Evolutionary conservation across 2,329 filamentous ascomycete species (phyloP).

Genomic region (Aspergillus sp.): DNA sequence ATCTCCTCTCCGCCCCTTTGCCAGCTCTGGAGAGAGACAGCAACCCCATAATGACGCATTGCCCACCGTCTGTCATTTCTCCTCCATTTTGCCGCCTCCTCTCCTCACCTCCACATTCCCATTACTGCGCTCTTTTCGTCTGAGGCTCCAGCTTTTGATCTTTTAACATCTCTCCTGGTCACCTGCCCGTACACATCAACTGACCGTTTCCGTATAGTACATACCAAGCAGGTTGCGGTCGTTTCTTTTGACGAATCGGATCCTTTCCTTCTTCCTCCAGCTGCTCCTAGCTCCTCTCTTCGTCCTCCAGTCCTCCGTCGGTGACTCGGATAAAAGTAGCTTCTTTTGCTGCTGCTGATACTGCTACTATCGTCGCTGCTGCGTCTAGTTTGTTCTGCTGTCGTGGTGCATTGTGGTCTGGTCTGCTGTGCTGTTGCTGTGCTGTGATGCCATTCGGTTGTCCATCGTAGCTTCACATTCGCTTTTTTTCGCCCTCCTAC

Average conservation of each 20-base stretch:
- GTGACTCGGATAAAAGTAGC: not conserved
- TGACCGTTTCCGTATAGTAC: conserved; percentile 1
- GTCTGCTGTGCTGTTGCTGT: not conserved
- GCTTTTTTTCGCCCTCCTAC: not conserved
- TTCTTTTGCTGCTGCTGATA: too few species aligned
- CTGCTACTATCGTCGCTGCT: too few species aligned
- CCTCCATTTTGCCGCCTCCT: conserved; percentile 6
- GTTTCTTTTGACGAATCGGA: conserved; percentile 17
- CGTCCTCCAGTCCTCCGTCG: not conserved
- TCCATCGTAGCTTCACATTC: conserved; percentile 5
- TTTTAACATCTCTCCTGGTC: not conserved
- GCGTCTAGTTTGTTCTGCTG: not conserved
- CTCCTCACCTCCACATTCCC: conserved; percentile 19
- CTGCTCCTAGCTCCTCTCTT: not conserved
- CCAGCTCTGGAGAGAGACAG: not conserved
- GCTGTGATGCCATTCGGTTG: conserved; percentile 5
- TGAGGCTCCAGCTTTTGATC: too few species aligned
- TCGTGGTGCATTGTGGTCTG: not conserved
- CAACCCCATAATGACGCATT: conserved; percentile 33
- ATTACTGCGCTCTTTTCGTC: too few species aligned
- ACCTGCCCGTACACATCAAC: not conserved
- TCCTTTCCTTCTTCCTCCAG: conserved; percentile 10
- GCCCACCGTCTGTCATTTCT: conserved; percentile 13
- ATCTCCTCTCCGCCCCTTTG: not conserved
- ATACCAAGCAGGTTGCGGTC: conserved; percentile 8